Evolutionary conservation across 1,139 yeast genomes (phyloP), one percentile per base, ranked within the genome.

Genomic region (Candida tetrigidarum): DNA sequence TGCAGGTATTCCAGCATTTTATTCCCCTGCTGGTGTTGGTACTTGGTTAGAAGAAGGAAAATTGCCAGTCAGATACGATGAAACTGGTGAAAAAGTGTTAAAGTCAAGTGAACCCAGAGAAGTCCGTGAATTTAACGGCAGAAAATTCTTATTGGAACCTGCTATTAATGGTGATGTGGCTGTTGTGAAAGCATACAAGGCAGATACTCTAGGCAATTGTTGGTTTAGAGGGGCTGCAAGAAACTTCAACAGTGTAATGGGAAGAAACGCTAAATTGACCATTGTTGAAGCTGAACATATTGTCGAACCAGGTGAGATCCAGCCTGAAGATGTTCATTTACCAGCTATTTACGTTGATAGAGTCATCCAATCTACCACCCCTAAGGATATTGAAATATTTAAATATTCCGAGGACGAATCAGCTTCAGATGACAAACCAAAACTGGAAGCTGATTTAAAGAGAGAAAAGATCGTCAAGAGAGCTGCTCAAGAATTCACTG

Each of bases 251-350:
- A 57, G 64, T 22, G 71, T 66, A 5, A 70, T 76, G 64, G 81
- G 76, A 27, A 63, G 74, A 44, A 75, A 74, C 29, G 80, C 78
- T 11, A 67, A 63, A 43, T 52, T 69, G 37, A 74, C 80, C 10
- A 65, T 76, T 45, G 81, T 75, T 4, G 81, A 76, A 60, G 81
- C 81, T 22, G 81, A 76, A 51, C 60, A 76, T 48, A 74, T 76
- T 45, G 81, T 76, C 22, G 69, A 73, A 50, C 67, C 71, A 3
- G 81, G 81, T 15, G 74, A 67, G 34, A 69, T 76, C 35, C 50
- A 56, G 11, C 73, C 81, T 1, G 76, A 74, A 47, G 71, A 71
- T 48, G 73, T 76, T 26, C 81, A 76, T 48, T 62, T 76, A 23
- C 80, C 79, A 5, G 73, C 74, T 2, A 64, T 76, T 42, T 74